Evolutionary conservation across 2,329 filamentous ascomycete species (phyloP).

Genomic region (Aspergillus fumigatiaffinis): DNA sequence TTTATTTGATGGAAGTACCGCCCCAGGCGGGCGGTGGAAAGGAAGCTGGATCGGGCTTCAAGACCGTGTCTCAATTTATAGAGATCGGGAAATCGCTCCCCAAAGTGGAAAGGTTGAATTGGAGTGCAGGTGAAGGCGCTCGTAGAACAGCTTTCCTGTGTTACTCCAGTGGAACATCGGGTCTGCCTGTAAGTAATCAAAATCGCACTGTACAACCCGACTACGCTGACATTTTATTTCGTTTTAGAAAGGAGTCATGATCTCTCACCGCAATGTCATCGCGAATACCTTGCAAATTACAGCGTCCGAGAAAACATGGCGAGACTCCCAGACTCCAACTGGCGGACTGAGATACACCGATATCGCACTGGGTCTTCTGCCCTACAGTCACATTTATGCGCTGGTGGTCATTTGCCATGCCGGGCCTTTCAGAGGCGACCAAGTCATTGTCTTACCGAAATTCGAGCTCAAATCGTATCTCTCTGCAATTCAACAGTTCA

Average conservation of each 20-base stretch:
- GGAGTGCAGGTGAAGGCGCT: slow-evolving; percentile 42
- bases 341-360: slow-evolving; percentile 51
- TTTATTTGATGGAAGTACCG: slow-evolving; percentile 68
- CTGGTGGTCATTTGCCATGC: slow-evolving; percentile 67
- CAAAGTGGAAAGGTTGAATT: slow-evolving; percentile 37
- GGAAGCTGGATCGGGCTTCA: slow-evolving; percentile 46
- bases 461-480: slow-evolving; percentile 69
- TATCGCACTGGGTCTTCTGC: slow-evolving; percentile 64
- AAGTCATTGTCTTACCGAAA: slow-evolving; percentile 65
- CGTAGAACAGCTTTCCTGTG: slow-evolving; percentile 71
- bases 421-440: slow-evolving; percentile 67
- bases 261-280: slow-evolving; percentile 75
- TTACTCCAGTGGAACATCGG: slow-evolving; percentile 77
- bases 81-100: slow-evolving; percentile 51
- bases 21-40: slow-evolving; percentile 49
- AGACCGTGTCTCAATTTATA: slow-evolving; percentile 64
- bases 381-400: slow-evolving; percentile 78
- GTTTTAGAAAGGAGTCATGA: slow-evolving; percentile 73
- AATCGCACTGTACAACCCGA: background rate
- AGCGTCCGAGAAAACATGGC: slow-evolving; percentile 45
- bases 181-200: slow-evolving; percentile 58
- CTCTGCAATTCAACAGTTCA: slow-evolving; percentile 62
- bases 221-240: slow-evolving; percentile 7
- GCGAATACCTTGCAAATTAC: slow-evolving; percentile 66
- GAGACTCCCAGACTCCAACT: slow-evolving; percentile 19